Conservation (phyloP, 768 basidiomycete species). For the Dentipellis fragilis region DNA sequence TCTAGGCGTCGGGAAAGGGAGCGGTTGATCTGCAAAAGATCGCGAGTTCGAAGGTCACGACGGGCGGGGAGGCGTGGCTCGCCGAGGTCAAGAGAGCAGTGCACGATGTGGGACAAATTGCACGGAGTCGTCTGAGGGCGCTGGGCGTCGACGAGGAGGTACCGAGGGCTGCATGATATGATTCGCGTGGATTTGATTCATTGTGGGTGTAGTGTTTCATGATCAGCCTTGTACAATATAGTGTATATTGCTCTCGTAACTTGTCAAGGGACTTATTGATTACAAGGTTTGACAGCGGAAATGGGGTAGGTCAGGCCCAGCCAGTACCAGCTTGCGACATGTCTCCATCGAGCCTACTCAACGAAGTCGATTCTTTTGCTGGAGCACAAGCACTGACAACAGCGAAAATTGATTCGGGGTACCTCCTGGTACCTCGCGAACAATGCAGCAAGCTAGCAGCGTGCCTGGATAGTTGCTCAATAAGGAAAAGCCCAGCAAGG, state of each 20-base stretch:
- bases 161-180: not conserved
- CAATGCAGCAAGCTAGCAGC: not conserved
- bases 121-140: slow-evolving; percentile 50
- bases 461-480: slow-evolving; percentile 2
- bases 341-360: no score
- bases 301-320: no score
- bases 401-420: not conserved
- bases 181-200: no score
- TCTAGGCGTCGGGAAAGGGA: slow-evolving; percentile 38
- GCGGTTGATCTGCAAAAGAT: slow-evolving; percentile 31
- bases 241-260: not conserved
- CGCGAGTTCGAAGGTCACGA: slow-evolving; percentile 22
- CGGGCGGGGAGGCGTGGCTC: slow-evolving; percentile 42
- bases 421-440: not conserved
- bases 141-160: slow-evolving; percentile 29
- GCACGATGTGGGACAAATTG: slow-evolving; percentile 65
- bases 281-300: no score
- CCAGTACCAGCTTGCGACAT: no score
- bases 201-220: no score
- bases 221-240: no score
- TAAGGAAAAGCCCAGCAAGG: not conserved
- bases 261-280: no score
- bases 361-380: no score
- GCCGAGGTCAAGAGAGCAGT: slow-evolving; percentile 66
- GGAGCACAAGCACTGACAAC: not conserved